Evolutionary conservation across 1,284 basidiomycete genomes (phyloP).

Genomic region (Rhodotorula glutinis): DNA sequence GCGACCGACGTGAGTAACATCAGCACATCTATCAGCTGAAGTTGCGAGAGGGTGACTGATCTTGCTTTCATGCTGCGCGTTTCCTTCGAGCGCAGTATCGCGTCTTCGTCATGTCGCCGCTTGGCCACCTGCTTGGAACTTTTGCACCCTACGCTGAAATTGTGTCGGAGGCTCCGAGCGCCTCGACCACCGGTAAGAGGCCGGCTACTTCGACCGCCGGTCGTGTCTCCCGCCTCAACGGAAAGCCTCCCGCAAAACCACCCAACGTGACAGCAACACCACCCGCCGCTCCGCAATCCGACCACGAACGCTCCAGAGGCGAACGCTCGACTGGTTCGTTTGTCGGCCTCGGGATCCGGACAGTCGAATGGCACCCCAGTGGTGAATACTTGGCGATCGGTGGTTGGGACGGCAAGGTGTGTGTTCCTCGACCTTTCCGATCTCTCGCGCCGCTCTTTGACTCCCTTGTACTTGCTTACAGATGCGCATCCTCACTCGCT

Average conservation of each 20-base stretch:
- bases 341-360: slow-evolving; percentile 46
- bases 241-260: background rate
- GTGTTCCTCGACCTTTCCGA: background rate
- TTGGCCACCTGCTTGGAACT: slow-evolving; percentile 23
- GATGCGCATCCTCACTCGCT: slow-evolving; percentile 27
- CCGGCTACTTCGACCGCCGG: background rate
- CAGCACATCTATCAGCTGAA: too few relatives aligned
- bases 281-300: background rate
- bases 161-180: background rate
- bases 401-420: slow-evolving; percentile 46
- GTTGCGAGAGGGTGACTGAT: too few relatives aligned
- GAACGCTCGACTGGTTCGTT: slow-evolving; percentile 21
- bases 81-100: slow-evolving; percentile 24
- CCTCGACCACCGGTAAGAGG: background rate
- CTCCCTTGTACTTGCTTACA: background rate
- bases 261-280: background rate
- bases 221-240: too few relatives aligned
- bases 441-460: too few relatives aligned
- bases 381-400: slow-evolving; percentile 47
- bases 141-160: slow-evolving; percentile 29
- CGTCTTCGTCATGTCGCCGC: slow-evolving; percentile 36
- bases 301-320: background rate
- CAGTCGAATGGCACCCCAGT: slow-evolving; percentile 45
- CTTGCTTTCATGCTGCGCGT: background rate
- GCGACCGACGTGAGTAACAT: slow-evolving; percentile 21